phyloP scores from a whole-genome alignment of 2,329 filamentous ascomycete genomes.

The Curvularia eragrostidis region DNA sequence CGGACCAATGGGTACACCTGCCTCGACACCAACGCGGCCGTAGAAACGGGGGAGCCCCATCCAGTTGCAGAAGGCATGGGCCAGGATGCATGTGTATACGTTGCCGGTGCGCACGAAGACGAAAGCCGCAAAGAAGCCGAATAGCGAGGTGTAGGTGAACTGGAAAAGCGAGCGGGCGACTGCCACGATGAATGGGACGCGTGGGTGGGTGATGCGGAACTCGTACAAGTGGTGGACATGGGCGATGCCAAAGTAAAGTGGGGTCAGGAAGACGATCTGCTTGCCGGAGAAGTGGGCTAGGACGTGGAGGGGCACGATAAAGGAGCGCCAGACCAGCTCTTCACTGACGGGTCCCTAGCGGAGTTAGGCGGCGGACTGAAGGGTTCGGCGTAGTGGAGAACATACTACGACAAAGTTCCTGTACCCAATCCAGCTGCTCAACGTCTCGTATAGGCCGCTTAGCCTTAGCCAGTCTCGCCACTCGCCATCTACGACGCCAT shows the following conservation, averaged over 20 bases:
- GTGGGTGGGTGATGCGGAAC: constrained; percentile 80
- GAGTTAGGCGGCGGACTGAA: constrained; percentile 19
- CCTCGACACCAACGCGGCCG: constrained; percentile 71
- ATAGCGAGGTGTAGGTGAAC: constrained; percentile 87
- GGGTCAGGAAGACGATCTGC: constrained; percentile 78
- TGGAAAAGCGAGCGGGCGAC: constrained; percentile 79
- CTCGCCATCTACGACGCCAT: constrained; percentile 71
- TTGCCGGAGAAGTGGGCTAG: constrained; percentile 62
- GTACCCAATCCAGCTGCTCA: constrained; percentile 80
- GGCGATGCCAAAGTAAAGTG: constrained; percentile 89
- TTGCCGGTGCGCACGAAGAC: constrained; percentile 85
- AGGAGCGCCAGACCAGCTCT: constrained; percentile 90
- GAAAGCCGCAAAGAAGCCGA: constrained; percentile 93
- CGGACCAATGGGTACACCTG: constrained; percentile 50
- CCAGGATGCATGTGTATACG: constrained; percentile 73
- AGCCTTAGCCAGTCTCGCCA: constrained; percentile 71
- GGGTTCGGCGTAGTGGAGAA: constrained; percentile 20
- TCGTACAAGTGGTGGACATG: constrained; percentile 97
- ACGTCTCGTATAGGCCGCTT: constrained; percentile 61
- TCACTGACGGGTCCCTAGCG: constrained; percentile 80
- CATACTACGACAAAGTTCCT: constrained; percentile 85
- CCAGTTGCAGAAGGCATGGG: constrained; percentile 91
- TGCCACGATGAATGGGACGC: constrained; percentile 67
- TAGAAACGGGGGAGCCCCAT: constrained; percentile 88
- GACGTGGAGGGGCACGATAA: constrained; percentile 82